Evolutionary conservation across 2,329 filamentous ascomycete genomes (phyloP).

Genomic region (Aspergillus nomiae): DNA sequence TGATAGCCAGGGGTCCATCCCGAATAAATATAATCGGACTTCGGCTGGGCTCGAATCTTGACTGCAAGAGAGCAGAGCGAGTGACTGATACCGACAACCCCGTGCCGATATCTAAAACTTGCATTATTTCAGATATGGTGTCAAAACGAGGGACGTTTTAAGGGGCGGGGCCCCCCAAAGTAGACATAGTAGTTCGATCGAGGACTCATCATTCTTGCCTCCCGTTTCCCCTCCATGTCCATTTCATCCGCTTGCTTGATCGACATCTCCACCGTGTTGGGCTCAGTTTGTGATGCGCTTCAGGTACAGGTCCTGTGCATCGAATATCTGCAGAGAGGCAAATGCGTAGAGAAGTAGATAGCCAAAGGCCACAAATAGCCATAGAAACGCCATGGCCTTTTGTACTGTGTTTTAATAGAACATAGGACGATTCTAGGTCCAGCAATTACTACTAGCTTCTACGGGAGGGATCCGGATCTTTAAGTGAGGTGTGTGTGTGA

Average conservation of each 20-base stretch:
- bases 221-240: not conserved
- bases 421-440: not conserved
- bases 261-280: not conserved
- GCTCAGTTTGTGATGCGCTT: conserved; percentile 25
- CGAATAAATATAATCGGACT: not conserved
- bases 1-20: too few relatives aligned
- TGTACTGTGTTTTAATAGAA: not conserved
- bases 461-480: not conserved
- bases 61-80: not conserved
- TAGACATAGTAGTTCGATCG: not conserved
- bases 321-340: conserved; percentile 27
- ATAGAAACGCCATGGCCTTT: conserved; percentile 29
- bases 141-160: conserved; percentile 1
- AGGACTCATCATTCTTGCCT: not conserved
- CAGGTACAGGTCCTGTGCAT: conserved; percentile 11
- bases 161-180: not conserved
- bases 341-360: conserved; percentile 40
- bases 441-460: not conserved
- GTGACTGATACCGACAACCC: not conserved
- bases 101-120: not conserved
- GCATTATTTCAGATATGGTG: not conserved
- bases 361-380: conserved; percentile 38
- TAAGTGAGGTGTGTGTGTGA: not conserved
- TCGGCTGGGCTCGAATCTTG: not conserved
- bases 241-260: not conserved